Evolutionary conservation across 2,329 filamentous ascomycete genomes (phyloP).

Genomic region (Monilinia polystroma): DNA sequence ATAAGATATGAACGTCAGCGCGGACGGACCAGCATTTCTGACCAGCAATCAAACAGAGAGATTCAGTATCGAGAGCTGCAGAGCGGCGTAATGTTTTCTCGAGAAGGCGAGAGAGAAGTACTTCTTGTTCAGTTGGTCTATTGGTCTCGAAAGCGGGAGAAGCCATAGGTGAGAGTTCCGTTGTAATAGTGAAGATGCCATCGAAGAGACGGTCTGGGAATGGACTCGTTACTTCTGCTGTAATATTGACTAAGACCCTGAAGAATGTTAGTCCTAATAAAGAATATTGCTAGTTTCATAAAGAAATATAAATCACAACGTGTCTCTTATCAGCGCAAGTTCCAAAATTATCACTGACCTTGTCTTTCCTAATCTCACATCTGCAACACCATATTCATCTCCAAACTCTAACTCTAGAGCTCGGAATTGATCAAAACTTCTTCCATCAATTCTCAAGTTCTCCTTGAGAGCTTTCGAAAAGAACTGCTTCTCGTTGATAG

Average conservation of each 20-base stretch:
- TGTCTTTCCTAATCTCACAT: slow-evolving; percentile 86
- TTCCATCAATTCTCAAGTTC: slow-evolving; percentile 79
- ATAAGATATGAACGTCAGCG: slow-evolving; percentile 87
- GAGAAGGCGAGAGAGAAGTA: slow-evolving; percentile 81
- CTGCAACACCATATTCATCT: slow-evolving; percentile 85
- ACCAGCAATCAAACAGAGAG: slow-evolving; percentile 87
- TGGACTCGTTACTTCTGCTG: slow-evolving; percentile 83
- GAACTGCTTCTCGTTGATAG: slow-evolving; percentile 84
- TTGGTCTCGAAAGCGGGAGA: slow-evolving; percentile 87
- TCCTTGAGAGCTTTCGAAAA: slow-evolving; percentile 79
- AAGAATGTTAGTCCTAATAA: slow-evolving; percentile 3
- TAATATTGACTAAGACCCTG: slow-evolving; percentile 81
- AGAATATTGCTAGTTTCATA: background rate
- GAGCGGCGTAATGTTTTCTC: slow-evolving; percentile 94
- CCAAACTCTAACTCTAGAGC: slow-evolving; percentile 77
- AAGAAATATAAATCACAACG: background rate
- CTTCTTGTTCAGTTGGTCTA: slow-evolving; percentile 78
- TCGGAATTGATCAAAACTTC: slow-evolving; percentile 77
- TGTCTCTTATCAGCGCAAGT: background rate
- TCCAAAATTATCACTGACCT: slow-evolving; percentile 54
- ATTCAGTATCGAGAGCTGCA: slow-evolving; percentile 90
- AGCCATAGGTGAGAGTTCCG: slow-evolving; percentile 89
- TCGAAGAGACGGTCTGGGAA: slow-evolving; percentile 89
- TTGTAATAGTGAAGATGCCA: slow-evolving; percentile 88
- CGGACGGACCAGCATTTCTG: slow-evolving; percentile 89